Evolutionary conservation across 2,329 filamentous ascomycete species (phyloP).

Genomic region (Pseudocercospora cruenta): DNA sequence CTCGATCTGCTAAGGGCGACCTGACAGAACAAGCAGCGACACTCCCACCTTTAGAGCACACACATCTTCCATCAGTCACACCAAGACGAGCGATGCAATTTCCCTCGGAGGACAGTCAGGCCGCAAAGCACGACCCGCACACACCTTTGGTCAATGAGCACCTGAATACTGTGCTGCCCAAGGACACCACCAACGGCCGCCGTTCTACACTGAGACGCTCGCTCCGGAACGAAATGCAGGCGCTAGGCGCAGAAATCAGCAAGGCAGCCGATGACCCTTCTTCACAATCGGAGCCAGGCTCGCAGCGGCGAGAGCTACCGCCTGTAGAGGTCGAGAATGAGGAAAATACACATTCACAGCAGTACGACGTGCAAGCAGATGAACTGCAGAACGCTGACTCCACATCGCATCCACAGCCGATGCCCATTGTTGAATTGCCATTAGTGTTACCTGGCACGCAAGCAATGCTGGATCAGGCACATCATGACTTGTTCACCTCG

Average conservation of each 20-base stretch:
- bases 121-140: background rate
- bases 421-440: slow-evolving; percentile 1
- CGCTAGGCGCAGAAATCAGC: slow-evolving; percentile 31
- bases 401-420: background rate
- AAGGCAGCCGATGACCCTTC: slow-evolving; percentile 19
- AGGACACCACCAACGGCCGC: slow-evolving; percentile 3
- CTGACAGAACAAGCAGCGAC: background rate
- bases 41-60: background rate
- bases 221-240: slow-evolving; percentile 30
- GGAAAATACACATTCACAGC: background rate
- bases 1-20: slow-evolving; percentile 15
- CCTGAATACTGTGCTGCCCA: slow-evolving; percentile 24
- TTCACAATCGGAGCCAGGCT: slow-evolving; percentile 20
- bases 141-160: slow-evolving; percentile 28
- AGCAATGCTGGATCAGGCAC: slow-evolving; percentile 34
- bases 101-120: slow-evolving; percentile 9
- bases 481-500: slow-evolving; percentile 35
- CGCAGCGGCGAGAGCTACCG: background rate
- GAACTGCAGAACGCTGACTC: background rate
- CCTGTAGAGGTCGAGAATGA: background rate
- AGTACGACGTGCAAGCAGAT: background rate
- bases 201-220: slow-evolving; percentile 29
- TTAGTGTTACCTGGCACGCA: slow-evolving; percentile 35
- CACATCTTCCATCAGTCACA: slow-evolving; percentile 12
- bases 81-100: slow-evolving; percentile 8